phyloP scores from a whole-genome alignment of 1,284 basidiomycete species.

The Leccinum insolens region DNA sequence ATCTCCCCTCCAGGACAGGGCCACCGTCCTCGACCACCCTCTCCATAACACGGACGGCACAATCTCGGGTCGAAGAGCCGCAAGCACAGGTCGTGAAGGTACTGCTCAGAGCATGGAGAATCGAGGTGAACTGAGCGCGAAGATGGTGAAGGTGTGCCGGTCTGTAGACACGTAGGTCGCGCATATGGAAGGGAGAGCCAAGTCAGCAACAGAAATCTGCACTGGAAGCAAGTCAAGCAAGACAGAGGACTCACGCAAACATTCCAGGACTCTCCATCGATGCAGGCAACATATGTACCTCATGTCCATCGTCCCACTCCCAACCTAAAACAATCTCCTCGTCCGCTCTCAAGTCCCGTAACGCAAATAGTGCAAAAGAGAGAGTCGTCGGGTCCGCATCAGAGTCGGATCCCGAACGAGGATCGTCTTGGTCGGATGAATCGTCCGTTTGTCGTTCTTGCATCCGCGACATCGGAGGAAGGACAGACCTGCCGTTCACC shows the following conservation, averaged over 20 bases:
- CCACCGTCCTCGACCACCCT: constrained; percentile 53
- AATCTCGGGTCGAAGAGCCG: constrained; percentile 60
- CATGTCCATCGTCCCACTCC: too few relatives aligned
- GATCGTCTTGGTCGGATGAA: constrained; percentile 26
- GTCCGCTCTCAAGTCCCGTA: constrained; percentile 73
- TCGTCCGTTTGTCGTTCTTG: constrained; percentile 18
- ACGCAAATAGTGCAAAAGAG: constrained; percentile 84
- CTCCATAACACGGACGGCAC: constrained; percentile 69
- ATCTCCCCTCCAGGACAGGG: constrained; percentile 38
- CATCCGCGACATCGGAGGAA: constrained; percentile 13
- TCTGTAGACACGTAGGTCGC: constrained; percentile 33
- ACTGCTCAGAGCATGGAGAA: constrained; percentile 72
- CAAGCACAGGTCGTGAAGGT: constrained; percentile 83
- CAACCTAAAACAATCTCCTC: constrained; percentile 72
- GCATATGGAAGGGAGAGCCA: not conserved
- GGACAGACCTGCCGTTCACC: constrained; percentile 15
- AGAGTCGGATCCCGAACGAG: constrained; percentile 38
- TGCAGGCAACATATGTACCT: too few relatives aligned
- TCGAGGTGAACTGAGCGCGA: constrained; percentile 65
- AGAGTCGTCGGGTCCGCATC: constrained; percentile 49
- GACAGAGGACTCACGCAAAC: constrained; percentile 47
- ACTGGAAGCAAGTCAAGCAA: constrained; percentile 5
- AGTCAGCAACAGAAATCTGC: constrained; percentile 7
- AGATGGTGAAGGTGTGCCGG: constrained; percentile 56
- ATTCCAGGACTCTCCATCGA: too few relatives aligned